Evolutionary conservation across 345 rosid species (phyloP), one percentile per base, ranked within the genome.

Genomic region (Eucalyptus microcorys): DNA sequence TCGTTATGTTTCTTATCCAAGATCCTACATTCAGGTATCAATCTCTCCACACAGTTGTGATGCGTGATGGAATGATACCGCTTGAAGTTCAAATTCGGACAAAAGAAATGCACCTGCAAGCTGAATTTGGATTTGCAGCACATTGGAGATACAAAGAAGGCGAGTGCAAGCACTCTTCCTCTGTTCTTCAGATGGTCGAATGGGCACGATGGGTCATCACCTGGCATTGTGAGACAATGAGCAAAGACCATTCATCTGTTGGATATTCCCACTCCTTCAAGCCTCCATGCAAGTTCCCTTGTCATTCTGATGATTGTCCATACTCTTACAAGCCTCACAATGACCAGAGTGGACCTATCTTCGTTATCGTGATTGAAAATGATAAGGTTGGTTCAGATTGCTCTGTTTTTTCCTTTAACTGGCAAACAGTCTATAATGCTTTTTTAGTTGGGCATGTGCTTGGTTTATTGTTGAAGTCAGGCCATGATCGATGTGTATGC

Each of bases 111-210:
- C 98, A 98, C 95, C 91, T 96, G 95, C 99, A 97, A 90, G 98
- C 99, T 21, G 99, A 98, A 85, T 95, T 93, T 90, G 99, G 99
- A 76, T 95, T 98, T 91, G 99, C 99, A 4, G 99, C 99, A 86
- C 99, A 98, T 86, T 98, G 99, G 99, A 96, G 98, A 90, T 98
- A 97, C 92, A 98, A 98, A 91, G 99, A 98, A 93, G 96, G 94
- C 80, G 97, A 96, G 89, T 94, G 96, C 92, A 88, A 95, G 93
- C 95, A 95, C 88, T 94, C 99, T 24, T 93, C 95, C 11, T 97
- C 93, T 89, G 96, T 98, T 87, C 96, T 97, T 92, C 98, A 96
- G 92, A 96, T 98, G 99, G 97, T 98, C 90, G 99, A 97, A 93
- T 98, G 99, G 99, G 99, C 98, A 55, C 93, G 99, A 42, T 98